Base-by-base conservation (phyloP, 2,329 filamentous ascomycete species). In the Aspergillus uvarum region DNA sequence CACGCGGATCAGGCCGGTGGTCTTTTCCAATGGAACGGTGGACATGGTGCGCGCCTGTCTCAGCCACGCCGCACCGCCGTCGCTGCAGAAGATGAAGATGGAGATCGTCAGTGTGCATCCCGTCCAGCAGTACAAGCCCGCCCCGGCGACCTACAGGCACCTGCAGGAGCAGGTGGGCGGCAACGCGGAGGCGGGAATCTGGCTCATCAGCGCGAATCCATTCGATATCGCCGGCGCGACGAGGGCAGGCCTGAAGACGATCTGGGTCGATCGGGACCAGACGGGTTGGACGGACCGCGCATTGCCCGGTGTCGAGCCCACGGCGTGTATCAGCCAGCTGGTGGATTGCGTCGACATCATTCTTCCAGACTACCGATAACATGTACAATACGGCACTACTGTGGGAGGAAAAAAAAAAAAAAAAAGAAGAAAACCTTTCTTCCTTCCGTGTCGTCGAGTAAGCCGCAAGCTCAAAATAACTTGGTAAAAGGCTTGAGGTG, bases 151-250 rank as follows among this genome's bases (percentile, higher is more conserved):
- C 2, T 92, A 92, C 68, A 63, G 77, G n/a, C 79, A 89, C 70
- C 76, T 91, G 24, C 80, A 83, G 1, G 65, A 80, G 63, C 77
- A 78, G 38, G 78, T 81, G 8, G 26, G 7, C 26, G 5, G 26
- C 26, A 29, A 2, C 7, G 26, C 26, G 26, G 26, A 6, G 7
- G 26, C 26, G 4, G 26, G 6, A 26, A 79, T 91, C 14, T 91
- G 89, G 87, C 74, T 92, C 7, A 81, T 93, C 5, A 89, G 83
- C 65, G 84, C 85, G 1, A 92, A 92, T 70, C 86, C 89, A 2
- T 92, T 92, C 70, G 89, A 92, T 70, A 77, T 89, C 16, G 82
- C 87, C 0, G 89, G 90, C 0, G 87, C 89, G 0, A 81, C 80
- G 61, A 79, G 80, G 1, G 79, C 82, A 5, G 89, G 89, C 0